Conservation (phyloP, 2,329 filamentous ascomycete genomes). For the Colletotrichum chlorophyti region DNA sequence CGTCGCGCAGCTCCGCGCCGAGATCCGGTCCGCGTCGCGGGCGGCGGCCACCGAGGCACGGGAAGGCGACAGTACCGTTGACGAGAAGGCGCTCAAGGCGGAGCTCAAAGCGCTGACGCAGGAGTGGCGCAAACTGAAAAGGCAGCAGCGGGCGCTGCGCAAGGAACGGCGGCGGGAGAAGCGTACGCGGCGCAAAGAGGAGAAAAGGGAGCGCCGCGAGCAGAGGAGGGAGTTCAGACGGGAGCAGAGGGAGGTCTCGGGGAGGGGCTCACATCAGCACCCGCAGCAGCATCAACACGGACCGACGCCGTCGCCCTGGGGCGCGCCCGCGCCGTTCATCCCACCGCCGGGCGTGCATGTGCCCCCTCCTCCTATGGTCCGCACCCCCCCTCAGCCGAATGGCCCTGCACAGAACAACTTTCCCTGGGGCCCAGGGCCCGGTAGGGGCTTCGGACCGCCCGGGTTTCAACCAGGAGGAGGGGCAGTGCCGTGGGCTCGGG, state of each 20-base stretch:
- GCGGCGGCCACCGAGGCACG: too few relatives aligned
- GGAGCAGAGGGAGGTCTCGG: constrained; percentile 37
- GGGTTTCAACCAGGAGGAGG: not conserved
- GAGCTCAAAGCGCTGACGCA: constrained; percentile 53
- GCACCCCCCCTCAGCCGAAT: constrained; percentile 2
- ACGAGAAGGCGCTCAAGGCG: constrained; percentile 45
- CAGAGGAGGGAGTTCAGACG: constrained; percentile 38
- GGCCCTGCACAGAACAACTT: not conserved
- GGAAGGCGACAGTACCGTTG: too few relatives aligned
- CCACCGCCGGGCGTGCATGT: constrained; percentile 10
- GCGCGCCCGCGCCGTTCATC: constrained; percentile 1
- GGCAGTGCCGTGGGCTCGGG: constrained; percentile 1
- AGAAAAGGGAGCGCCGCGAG: constrained; percentile 41
- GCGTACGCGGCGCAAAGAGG: constrained; percentile 36
- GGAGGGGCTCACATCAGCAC: not conserved
- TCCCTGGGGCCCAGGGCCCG: constrained; percentile 1
- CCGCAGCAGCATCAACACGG: constrained; percentile 11
- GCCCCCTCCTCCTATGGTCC: not conserved
- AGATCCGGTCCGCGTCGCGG: constrained; percentile 1
- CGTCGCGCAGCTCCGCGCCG: constrained; percentile 36
- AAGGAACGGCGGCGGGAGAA: constrained; percentile 40
- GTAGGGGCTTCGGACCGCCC: not conserved
- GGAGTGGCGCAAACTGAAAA: constrained; percentile 47
- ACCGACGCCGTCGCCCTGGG: constrained; percentile 2
- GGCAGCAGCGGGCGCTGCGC: constrained; percentile 38